These are phyloP conservation scores for Solanum chilense DNA, from an alignment of 257 asterid genomes.

Conservation along the genomic window DNA sequence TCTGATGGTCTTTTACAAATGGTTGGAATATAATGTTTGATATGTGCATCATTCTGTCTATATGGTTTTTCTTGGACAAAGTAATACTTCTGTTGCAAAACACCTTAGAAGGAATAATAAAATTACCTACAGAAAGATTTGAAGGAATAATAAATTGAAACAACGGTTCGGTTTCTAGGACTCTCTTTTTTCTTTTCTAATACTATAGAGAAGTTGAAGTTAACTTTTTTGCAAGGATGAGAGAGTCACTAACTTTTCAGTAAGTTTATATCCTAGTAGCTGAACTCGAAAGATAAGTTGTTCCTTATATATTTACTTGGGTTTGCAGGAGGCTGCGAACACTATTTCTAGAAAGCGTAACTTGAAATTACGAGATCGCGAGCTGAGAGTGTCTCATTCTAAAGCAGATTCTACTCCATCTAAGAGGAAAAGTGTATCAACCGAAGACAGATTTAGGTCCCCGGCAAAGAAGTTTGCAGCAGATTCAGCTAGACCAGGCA, in stretches of 20 bases:
- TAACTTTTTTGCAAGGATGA: not conserved
- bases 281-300: not conserved
- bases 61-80: not conserved
- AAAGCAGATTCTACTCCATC: conserved; percentile 36
- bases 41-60: not conserved
- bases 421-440: conserved; percentile 32
- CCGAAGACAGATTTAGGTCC: conserved; percentile 11
- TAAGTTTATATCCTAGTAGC: not conserved
- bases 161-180: not conserved
- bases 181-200: not conserved
- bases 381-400: conserved; percentile 60
- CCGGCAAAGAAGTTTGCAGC: conserved; percentile 32
- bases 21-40: not conserved
- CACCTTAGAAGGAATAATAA: not conserved
- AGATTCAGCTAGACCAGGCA: conserved; percentile 22
- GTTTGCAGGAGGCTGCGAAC: conserved; percentile 66
- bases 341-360: conserved; percentile 28
- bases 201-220: not conserved
- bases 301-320: not conserved
- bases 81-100: not conserved
- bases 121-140: not conserved
- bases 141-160: not conserved
- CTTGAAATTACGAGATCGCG: conserved; percentile 64
- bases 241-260: not conserved
- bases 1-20: not conserved